Percentiles rank a stretch among this genome's conserved stretches.
Evolutionary conservation across 306 rosid species (phyloP).

Genomic region (Malus sieversii): DNA sequence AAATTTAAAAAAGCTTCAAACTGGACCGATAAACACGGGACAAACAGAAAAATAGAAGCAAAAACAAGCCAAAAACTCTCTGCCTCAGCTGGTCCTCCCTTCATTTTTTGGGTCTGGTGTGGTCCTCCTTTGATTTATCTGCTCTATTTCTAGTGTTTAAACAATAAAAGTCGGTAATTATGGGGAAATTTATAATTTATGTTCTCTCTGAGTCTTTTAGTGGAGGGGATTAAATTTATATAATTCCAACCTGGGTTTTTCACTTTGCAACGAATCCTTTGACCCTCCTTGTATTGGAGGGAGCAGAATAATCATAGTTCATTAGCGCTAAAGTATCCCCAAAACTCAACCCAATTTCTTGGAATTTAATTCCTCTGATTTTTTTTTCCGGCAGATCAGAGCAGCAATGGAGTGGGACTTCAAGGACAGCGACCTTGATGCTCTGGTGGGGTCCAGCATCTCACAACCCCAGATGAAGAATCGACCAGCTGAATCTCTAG

Average conservation of each 20-base stretch:
- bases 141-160: background rate
- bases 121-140: conserved; percentile 15
- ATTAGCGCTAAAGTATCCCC: conserved; percentile 4
- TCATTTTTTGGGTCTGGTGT: background rate
- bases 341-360: conserved; percentile 24
- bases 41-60: conserved; percentile 12
- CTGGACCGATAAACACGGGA: background rate
- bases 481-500: background rate
- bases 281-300: conserved; percentile 17
- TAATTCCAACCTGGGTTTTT: conserved; percentile 15
- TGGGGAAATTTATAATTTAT: background rate
- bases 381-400: background rate
- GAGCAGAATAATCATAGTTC: conserved; percentile 9
- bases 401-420: conserved; percentile 78
- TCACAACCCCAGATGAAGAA: conserved; percentile 12
- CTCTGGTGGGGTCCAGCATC: conserved; percentile 14
- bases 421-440: conserved; percentile 29
- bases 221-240: background rate
- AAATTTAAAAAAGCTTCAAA: background rate
- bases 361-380: conserved; percentile 16
- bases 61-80: conserved; percentile 8
- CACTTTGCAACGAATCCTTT: conserved; percentile 14
- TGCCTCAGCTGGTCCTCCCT: conserved; percentile 8
- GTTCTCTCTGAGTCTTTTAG: background rate
- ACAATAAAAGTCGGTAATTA: background rate